Evolutionary conservation across 495 filamentous ascomycete species (phyloP).

Genomic region (Achaetomiella virescens): DNA sequence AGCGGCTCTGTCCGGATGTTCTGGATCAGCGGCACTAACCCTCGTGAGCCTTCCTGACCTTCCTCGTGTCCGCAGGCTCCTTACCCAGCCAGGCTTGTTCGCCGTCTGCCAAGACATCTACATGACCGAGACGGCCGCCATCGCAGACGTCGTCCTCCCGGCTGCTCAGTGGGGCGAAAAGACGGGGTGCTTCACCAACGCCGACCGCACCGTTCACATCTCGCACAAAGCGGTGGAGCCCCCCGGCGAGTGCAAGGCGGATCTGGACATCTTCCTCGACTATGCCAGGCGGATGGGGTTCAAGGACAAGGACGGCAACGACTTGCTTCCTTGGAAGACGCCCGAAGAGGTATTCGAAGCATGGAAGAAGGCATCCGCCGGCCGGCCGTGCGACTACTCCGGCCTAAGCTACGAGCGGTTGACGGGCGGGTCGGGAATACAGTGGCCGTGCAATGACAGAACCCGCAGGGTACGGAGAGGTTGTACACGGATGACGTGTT

Average conservation of each 20-base stretch:
- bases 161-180: background rate
- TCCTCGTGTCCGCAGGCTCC: background rate
- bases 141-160: background rate
- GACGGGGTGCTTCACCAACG: conserved; percentile 1
- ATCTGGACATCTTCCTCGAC: background rate
- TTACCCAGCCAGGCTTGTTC: background rate
- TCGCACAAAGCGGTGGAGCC: background rate
- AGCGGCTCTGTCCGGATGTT: background rate
- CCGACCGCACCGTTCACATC: conserved; percentile 1
- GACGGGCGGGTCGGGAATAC: background rate
- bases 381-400: background rate
- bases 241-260: background rate
- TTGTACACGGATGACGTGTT: background rate
- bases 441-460: conserved; percentile 3
- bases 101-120: conserved; percentile 2
- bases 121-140: background rate
- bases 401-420: background rate
- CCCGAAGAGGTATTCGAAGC: background rate
- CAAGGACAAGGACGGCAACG: conserved; percentile 3
- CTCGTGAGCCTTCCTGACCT: background rate
- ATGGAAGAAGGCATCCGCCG: background rate
- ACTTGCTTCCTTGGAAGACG: background rate
- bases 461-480: background rate
- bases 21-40: conserved; percentile 3
- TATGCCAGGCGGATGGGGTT: background rate